Evolutionary conservation across 75 land plant genomes (phyloP).

Genomic region (Sequoiadendron giganteum): DNA sequence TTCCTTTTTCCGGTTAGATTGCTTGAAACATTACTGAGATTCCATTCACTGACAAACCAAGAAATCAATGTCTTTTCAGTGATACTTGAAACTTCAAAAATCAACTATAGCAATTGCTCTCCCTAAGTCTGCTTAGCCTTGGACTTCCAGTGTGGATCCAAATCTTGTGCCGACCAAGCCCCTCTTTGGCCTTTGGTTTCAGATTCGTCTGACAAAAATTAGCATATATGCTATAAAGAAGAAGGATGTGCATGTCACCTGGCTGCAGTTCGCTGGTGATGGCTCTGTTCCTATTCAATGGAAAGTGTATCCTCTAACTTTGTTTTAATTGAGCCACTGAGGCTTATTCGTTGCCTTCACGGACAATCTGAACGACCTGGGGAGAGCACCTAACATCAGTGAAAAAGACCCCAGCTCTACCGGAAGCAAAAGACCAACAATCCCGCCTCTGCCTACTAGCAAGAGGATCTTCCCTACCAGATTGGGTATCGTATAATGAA

Average conservation of each 20-base stretch:
- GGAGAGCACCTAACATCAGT: background rate
- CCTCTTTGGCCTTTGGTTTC: background rate
- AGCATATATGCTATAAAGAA: background rate
- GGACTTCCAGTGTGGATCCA: background rate
- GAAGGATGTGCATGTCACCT: background rate
- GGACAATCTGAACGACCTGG: background rate
- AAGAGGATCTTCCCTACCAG: background rate
- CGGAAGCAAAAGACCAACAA: background rate
- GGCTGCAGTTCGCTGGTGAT: background rate
- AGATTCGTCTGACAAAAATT: background rate
- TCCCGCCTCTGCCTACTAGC: background rate
- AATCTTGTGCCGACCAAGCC: background rate
- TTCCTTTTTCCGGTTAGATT: background rate
- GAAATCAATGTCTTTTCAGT: background rate
- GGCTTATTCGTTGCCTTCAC: background rate
- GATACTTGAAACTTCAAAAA: conserved; percentile 1
- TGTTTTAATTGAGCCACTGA: background rate
- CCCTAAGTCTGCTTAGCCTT: background rate
- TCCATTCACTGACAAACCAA: background rate
- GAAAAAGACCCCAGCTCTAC: no score
- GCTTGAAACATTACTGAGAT: background rate
- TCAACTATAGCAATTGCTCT: background rate
- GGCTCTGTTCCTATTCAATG: background rate
- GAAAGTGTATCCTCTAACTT: background rate
- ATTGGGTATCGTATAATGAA: background rate